Evolutionary conservation across 306 rosid species (phyloP).

Genomic region (Mimosa bimucronata): DNA sequence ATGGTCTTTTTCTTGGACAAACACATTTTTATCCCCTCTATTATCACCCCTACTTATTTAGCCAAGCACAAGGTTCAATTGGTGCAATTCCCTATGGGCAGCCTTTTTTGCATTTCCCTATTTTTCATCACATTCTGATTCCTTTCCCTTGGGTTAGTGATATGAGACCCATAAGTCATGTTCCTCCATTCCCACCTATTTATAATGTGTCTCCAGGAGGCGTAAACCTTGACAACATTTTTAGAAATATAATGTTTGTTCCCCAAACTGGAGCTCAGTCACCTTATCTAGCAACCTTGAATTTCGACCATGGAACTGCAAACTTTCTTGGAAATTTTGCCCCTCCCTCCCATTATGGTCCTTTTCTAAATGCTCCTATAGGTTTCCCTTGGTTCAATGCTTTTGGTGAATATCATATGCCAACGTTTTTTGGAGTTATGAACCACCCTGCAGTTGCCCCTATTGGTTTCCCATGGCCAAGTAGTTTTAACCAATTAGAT

Average conservation of each 20-base stretch:
- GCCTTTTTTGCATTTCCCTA: neutral
- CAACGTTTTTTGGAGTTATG: neutral
- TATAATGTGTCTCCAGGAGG: conserved; percentile 12
- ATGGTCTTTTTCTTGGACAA: neutral
- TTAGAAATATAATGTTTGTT: neutral
- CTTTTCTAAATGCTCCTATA: conserved; percentile 26
- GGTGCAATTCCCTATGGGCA: neutral
- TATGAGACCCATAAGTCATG: neutral
- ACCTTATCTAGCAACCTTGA: neutral
- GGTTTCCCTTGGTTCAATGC: neutral
- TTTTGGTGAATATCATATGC: neutral
- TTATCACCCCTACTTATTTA: neutral
- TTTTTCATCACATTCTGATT: neutral
- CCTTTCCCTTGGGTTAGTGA: conserved; percentile 5
- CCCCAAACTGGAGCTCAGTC: conserved; percentile 9
- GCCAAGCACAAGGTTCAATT: neutral
- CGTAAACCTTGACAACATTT: neutral
- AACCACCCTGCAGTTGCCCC: neutral
- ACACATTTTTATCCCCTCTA: neutral
- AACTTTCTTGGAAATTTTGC: conserved; percentile 24
- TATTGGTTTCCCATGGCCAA: neutral
- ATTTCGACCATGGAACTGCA: conserved; percentile 17
- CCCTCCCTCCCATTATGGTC: neutral
- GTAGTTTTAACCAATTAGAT: neutral
- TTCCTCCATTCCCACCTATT: neutral